These are phyloP conservation scores for Senecio squalidus DNA, from an alignment of 140 eudicot species.

Conservation along the genomic window DNA sequence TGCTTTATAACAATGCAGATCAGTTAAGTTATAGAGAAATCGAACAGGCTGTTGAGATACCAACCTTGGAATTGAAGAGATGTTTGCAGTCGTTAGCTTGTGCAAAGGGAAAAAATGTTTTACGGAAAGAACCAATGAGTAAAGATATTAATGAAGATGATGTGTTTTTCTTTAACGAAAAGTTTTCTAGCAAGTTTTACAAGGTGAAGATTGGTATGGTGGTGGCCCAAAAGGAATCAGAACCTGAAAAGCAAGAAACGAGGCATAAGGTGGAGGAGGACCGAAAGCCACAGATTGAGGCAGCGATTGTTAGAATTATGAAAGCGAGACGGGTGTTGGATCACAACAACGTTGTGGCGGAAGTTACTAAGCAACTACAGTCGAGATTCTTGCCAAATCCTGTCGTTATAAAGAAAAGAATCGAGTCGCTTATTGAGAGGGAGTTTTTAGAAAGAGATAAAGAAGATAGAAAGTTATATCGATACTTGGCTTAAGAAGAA, in stretches of 20 bases:
- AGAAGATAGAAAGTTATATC: slow-evolving; percentile 45
- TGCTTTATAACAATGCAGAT: slow-evolving; percentile 52
- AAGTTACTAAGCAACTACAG: slow-evolving; percentile 61
- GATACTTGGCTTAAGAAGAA: slow-evolving; percentile 43
- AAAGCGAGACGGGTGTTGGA: slow-evolving; percentile 57
- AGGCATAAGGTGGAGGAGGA: slow-evolving; percentile 72
- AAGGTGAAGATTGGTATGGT: slow-evolving; percentile 64
- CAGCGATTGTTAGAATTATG: slow-evolving; percentile 65
- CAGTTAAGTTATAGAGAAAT: slow-evolving; percentile 40
- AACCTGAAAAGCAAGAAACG: slow-evolving; percentile 64
- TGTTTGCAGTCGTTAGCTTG: slow-evolving; percentile 65
- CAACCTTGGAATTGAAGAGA: slow-evolving; percentile 45
- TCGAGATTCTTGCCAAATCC: slow-evolving; percentile 59
- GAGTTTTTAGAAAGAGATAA: slow-evolving; percentile 61
- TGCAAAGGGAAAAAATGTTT: slow-evolving; percentile 58
- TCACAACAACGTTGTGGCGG: slow-evolving; percentile 55
- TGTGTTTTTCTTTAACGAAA: slow-evolving; percentile 43
- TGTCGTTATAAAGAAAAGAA: slow-evolving; percentile 49
- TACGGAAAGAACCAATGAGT: slow-evolving; percentile 65
- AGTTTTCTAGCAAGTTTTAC: slow-evolving; percentile 40
- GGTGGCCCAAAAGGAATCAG: slow-evolving; percentile 61
- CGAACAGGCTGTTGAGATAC: slow-evolving; percentile 63
- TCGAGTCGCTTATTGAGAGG: slow-evolving; percentile 56
- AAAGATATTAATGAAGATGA: slow-evolving; percentile 55
- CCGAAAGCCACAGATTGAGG: slow-evolving; percentile 65